These are phyloP conservation scores for Tylopilus rubrobrunneus DNA, from an alignment of 768 basidiomycete species.

Conservation along the genomic window DNA sequence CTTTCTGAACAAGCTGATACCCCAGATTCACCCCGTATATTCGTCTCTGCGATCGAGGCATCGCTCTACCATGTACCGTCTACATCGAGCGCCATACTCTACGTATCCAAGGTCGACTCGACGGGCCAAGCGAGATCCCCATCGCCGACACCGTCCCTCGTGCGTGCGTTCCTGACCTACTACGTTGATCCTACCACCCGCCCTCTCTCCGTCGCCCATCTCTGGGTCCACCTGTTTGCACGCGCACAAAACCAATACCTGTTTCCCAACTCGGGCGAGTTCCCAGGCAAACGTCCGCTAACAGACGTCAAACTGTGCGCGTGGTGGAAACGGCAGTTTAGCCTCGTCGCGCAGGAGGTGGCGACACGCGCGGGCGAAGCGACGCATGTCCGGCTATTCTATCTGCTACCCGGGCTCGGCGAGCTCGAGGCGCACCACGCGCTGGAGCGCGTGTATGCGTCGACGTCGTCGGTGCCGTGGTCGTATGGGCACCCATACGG, in stretches of 20 bases:
- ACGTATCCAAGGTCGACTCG: constrained; percentile 93
- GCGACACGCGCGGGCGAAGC: constrained; percentile 5
- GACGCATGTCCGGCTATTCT: constrained; percentile 39
- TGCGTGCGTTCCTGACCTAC: constrained; percentile 59
- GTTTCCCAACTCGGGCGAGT: constrained; percentile 83
- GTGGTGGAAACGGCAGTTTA: constrained; percentile 88
- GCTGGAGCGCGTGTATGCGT: constrained; percentile 38
- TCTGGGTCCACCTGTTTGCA: constrained; percentile 89
- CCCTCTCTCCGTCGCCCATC: constrained; percentile 49
- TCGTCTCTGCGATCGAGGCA: constrained; percentile 80
- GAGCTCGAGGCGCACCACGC: constrained; percentile 63
- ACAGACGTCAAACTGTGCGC: constrained; percentile 76
- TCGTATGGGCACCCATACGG: constrained; percentile 78
- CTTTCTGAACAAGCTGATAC: constrained; percentile 55
- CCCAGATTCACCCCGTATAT: constrained; percentile 48
- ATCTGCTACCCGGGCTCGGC: constrained; percentile 67
- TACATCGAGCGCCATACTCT: constrained; percentile 69
- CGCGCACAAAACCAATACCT: constrained; percentile 89
- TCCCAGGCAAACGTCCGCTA: constrained; percentile 64
- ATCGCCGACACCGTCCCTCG: constrained; percentile 67
- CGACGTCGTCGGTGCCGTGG: constrained; percentile 43
- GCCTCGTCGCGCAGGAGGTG: constrained; percentile 48
- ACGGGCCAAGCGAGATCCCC: constrained; percentile 69
- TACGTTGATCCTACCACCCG: constrained; percentile 63
- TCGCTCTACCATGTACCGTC: constrained; percentile 69